Conservation (phyloP, 1,139 yeast genomes). For the Geotrichum phurueaensis region DNA sequence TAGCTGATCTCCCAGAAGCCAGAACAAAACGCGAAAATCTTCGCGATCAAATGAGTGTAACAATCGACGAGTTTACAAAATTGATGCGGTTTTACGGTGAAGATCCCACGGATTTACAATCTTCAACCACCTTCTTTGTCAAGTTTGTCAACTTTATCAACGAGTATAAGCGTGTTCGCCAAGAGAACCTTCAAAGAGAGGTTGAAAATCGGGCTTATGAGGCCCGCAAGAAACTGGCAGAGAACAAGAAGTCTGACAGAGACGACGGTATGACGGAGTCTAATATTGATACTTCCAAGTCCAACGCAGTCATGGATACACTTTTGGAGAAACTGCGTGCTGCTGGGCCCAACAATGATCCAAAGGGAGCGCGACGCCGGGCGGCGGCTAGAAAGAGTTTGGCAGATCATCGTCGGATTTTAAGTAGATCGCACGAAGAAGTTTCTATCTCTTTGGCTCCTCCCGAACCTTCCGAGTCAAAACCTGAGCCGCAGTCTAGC, state of each 20-base stretch:
- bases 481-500: constrained; percentile 1
- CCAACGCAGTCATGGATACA: constrained; percentile 58
- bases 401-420: constrained; percentile 26
- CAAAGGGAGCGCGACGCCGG: constrained; percentile 73
- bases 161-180: constrained; percentile 71
- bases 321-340: constrained; percentile 67
- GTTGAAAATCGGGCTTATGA: constrained; percentile 75
- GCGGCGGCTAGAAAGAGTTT: constrained; percentile 57
- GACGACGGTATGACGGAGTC: constrained; percentile 26
- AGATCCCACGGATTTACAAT: constrained; percentile 53
- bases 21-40: constrained; percentile 53
- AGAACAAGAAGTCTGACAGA: constrained; percentile 35
- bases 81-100: constrained; percentile 84
- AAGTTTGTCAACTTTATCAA: constrained; percentile 67
- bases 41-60: constrained; percentile 49
- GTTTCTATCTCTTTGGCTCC: not conserved
- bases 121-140: constrained; percentile 63
- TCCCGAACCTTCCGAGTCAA: not conserved
- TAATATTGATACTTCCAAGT: constrained; percentile 19
- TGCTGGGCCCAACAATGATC: constrained; percentile 66
- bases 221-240: constrained; percentile 59
- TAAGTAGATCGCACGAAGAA: constrained; percentile 9
- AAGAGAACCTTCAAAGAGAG: constrained; percentile 71
- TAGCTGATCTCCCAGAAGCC: constrained; percentile 54
- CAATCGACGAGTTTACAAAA: constrained; percentile 50